phyloP scores from a whole-genome alignment of 2,329 filamentous ascomycete species.

The Verticillium zaregamsianum region DNA sequence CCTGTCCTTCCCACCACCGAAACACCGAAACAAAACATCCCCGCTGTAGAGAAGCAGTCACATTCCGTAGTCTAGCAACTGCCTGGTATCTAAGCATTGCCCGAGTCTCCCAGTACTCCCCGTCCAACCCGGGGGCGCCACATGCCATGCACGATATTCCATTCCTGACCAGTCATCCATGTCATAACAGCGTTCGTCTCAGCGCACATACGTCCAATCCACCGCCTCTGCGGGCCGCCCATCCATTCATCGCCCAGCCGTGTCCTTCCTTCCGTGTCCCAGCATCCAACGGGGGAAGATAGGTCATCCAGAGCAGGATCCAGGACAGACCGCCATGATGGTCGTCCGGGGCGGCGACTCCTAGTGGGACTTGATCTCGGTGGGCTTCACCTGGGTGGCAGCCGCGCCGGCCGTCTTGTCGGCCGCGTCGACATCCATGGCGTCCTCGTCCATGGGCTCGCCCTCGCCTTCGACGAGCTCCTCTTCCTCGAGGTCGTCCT shows the following conservation, averaged over 20 bases:
- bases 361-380: constrained; percentile 16
- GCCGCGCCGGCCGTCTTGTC: constrained; percentile 27
- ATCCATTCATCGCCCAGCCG: not conserved
- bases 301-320: not conserved
- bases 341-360: not conserved
- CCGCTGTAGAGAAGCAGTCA: not conserved
- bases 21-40: not conserved
- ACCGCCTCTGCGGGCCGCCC: not conserved
- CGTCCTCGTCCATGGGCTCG: constrained; percentile 29
- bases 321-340: not conserved
- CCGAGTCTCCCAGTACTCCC: not conserved
- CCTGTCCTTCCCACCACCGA: no score
- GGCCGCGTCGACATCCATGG: constrained; percentile 45
- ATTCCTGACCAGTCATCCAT: not conserved
- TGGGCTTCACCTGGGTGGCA: constrained; percentile 25
- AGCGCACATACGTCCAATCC: not conserved
- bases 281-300: not conserved
- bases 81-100: not conserved
- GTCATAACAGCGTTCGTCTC: constrained; percentile 1
- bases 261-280: not conserved
- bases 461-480: constrained; percentile 37
- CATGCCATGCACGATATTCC: not conserved
- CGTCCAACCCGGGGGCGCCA: not conserved
- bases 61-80: not conserved
- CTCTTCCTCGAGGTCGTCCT: constrained; percentile 67